Evolutionary conservation across 805 yeast genomes (phyloP), one percentile per base, ranked within the genome.

Genomic region (Hanseniaspora hatyaiensis): DNA sequence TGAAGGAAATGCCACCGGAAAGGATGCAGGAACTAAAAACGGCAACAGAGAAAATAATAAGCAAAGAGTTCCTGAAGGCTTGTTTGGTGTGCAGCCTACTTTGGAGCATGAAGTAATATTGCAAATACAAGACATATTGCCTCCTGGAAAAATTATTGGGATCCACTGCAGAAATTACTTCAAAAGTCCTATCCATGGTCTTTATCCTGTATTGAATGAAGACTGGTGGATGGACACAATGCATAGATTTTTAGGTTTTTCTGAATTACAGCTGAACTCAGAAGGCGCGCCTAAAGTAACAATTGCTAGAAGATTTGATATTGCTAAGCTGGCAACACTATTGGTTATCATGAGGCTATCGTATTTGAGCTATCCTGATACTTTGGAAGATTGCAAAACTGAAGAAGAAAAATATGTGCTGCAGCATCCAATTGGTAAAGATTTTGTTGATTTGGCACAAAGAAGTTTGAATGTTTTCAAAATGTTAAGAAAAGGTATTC

Each of bases 401-500:
- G 46, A 50, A 36, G 57, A 54, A 49, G 53, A 60, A 57, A 55
- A 64, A 51, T 73, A 66, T 54, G 59, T 78, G 15, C 53, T 73
- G 44, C 54, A 60, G 1, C 63, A 71, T 49, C 78, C 78, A 3
- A 65, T 77, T 18, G 68, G 69, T 15, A 59, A 66, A 33, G 69
- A 69, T 19, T 65, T 62, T 13, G 65, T 73, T 28, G 69, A 64
- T 47, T 71, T 71, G 23, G 79, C 82, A 0, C 73, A 73, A 50
- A 58, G 67, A 52, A 77, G 82, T 54, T 57, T 78, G 39, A 70
- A 72, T 50, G 78, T 74, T 52, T 77, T 77, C 59, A 71, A 71
- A 39, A 50, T 77, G 24, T 54, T 74, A 36, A 59, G 75, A 51
- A 62, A 70, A 50, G 68, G 74, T 31, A 71, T 76, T 16, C 53